These are phyloP conservation scores for Torulaspora gathmanii DNA, from an alignment of 805 yeast genomes.

Conservation along the genomic window DNA sequence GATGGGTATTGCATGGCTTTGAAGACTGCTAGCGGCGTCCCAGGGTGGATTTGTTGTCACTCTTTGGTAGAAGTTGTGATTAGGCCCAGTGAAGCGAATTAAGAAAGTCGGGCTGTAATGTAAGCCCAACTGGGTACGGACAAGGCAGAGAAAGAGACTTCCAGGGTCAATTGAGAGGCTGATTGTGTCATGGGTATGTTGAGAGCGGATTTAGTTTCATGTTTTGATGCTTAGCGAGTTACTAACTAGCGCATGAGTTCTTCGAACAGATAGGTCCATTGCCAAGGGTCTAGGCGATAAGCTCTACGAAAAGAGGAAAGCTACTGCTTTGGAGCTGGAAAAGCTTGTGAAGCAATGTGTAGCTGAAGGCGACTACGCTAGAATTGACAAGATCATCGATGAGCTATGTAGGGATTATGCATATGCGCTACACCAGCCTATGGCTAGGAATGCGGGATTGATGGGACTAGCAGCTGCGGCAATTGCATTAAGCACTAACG, in stretches of 20 bases:
- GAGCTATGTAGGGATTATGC: constrained; percentile 76
- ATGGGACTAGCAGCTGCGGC: constrained; percentile 96
- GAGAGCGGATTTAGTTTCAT: background rate
- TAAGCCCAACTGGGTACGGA: background rate
- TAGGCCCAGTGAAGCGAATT: background rate
- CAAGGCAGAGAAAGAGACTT: background rate
- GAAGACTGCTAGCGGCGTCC: background rate
- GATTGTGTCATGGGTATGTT: constrained; percentile 2
- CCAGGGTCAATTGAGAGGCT: background rate
- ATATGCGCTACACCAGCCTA: constrained; percentile 76
- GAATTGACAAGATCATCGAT: constrained; percentile 51
- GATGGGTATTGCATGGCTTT: constrained; percentile 19
- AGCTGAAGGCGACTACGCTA: constrained; percentile 28
- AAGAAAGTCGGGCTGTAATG: background rate
- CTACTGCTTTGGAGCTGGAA: constrained; percentile 76
- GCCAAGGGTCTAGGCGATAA: constrained; percentile 67
- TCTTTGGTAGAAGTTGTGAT: background rate
- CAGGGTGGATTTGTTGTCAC: background rate
- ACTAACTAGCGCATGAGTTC: background rate
- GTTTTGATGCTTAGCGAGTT: background rate
- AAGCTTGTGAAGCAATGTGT: constrained; percentile 63
- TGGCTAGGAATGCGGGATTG: constrained; percentile 91
- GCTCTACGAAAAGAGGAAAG: constrained; percentile 70
- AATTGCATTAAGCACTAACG: constrained; percentile 80
- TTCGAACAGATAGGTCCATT: constrained; percentile 50